A percentile compares a stretch with the other conserved stretches of the same genome.
Conservation (phyloP, 2,329 filamentous ascomycete species). For the Chalaropsis thielavioides region DNA sequence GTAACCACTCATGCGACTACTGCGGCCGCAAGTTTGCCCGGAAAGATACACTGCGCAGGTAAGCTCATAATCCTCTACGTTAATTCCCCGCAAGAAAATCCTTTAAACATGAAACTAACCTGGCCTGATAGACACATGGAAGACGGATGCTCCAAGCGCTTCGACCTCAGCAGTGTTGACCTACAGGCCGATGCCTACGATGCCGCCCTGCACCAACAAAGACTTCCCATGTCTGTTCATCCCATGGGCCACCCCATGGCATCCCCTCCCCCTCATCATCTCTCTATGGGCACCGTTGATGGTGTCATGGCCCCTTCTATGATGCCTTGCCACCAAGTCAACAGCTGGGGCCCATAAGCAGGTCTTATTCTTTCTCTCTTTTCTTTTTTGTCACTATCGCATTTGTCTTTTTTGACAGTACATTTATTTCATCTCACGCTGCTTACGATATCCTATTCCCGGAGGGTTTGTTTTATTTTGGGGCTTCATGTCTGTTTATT, state of each 20-base stretch:
- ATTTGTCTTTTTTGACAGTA: not conserved
- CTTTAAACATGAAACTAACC: conserved; percentile 3
- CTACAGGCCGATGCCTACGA: conserved; percentile 26
- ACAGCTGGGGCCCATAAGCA: conserved; percentile 8
- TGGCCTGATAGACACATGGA: conserved; percentile 49
- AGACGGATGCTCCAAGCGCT: conserved; percentile 58
- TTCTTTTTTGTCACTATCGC: not conserved
- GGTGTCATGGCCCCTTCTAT: conserved; percentile 7
- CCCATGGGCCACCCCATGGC: conserved; percentile 8
- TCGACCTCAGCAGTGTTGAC: conserved; percentile 41
- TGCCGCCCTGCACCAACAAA: conserved; percentile 10
- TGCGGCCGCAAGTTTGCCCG: conserved; percentile 61
- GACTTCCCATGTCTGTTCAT: conserved; percentile 2
- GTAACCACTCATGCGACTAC: conserved; percentile 54
- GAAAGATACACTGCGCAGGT: conserved; percentile 74
- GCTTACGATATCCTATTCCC: conserved; percentile 11
- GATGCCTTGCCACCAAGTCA: conserved; percentile 5
- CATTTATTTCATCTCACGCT: conserved; percentile 7
- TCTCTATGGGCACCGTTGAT: conserved; percentile 8
- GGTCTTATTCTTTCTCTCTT: not conserved
- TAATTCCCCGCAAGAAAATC: no score
- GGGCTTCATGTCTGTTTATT: not conserved
- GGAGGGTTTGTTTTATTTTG: conserved; percentile 1
- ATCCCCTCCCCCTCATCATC: conserved; percentile 1
- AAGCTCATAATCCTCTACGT: conserved; percentile 21